These are phyloP conservation scores for Trichoderma erinaceum DNA, from an alignment of 495 filamentous ascomycete genomes.

Conservation along the genomic window DNA sequence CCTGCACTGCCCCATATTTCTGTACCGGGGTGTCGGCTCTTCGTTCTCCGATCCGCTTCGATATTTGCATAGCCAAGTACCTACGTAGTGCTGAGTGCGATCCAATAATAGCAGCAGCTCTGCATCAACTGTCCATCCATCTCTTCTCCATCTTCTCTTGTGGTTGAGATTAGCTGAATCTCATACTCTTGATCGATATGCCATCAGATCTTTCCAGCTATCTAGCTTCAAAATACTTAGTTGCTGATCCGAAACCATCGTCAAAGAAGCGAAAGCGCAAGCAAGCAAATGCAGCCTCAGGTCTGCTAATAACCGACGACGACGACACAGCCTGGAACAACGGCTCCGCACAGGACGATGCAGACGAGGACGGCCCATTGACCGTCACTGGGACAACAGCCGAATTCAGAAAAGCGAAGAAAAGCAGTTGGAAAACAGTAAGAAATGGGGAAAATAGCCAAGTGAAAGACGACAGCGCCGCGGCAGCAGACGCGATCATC, in stretches of 20 bases:
- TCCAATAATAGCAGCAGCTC: not conserved
- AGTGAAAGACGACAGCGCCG: slow-evolving; percentile 45
- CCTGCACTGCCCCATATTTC: not conserved
- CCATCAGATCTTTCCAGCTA: slow-evolving; percentile 72
- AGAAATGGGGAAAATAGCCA: slow-evolving; percentile 41
- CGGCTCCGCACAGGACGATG: slow-evolving; percentile 33
- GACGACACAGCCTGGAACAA: slow-evolving; percentile 62
- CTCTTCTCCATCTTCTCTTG: not conserved
- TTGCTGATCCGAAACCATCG: slow-evolving; percentile 59
- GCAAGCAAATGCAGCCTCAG: slow-evolving; percentile 47
- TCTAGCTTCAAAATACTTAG: slow-evolving; percentile 91
- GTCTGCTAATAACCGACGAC: slow-evolving; percentile 88
- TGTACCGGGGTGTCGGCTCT: not conserved
- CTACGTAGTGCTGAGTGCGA: not conserved
- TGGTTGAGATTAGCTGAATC: not conserved
- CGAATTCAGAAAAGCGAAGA: slow-evolving; percentile 74
- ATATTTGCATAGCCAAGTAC: not conserved
- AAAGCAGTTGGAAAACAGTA: slow-evolving; percentile 70
- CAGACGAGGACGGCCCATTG: slow-evolving; percentile 34
- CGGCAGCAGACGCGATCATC: slow-evolving; percentile 77
- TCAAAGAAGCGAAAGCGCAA: slow-evolving; percentile 87
- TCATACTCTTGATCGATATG: slow-evolving; percentile 28
- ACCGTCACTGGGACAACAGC: slow-evolving; percentile 49
- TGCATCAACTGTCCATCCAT: not conserved
- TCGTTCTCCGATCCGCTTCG: not conserved